phyloP scores from a whole-genome alignment of 78 protist species.

The Speleostelium caveatum region DNA sequence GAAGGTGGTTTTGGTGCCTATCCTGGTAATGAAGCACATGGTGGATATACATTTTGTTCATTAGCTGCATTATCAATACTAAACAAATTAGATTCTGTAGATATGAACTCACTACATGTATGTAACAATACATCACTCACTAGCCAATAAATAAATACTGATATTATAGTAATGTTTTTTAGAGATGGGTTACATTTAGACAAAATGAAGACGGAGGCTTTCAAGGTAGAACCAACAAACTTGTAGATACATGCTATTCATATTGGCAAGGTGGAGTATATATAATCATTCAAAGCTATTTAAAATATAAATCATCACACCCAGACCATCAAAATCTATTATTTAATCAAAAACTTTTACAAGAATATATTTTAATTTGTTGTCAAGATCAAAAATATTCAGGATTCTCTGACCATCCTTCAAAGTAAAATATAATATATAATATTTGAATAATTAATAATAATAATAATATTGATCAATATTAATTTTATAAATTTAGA shows the following conservation, averaged over 20 bases:
- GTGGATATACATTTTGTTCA: slow-evolving; percentile 99
- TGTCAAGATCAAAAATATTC: slow-evolving; percentile 86
- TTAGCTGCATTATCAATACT: slow-evolving; percentile 92
- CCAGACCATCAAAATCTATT: neutral
- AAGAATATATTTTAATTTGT: slow-evolving; percentile 86
- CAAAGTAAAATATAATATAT: neutral
- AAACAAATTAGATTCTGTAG: slow-evolving; percentile 49
- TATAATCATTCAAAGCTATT: slow-evolving; percentile 41
- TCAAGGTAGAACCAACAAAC: slow-evolving; percentile 98
- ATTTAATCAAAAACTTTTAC: slow-evolving; percentile 81
- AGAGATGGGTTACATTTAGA: slow-evolving; percentile 90
- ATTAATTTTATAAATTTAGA: slow-evolving; percentile 4
- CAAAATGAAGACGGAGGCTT: slow-evolving; percentile 98
- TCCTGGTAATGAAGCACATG: slow-evolving; percentile 98
- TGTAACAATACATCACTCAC: neutral
- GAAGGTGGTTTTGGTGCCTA: slow-evolving; percentile 98
- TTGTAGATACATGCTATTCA: slow-evolving; percentile 98
- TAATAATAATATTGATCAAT: neutral
- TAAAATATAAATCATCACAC: neutral
- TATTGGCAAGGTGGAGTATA: slow-evolving; percentile 95
- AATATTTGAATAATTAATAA: too few relatives aligned
- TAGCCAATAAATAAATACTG: too few relatives aligned
- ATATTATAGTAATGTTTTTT: neutral
- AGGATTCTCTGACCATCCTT: slow-evolving; percentile 96
- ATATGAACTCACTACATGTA: slow-evolving; percentile 65